Conservation (phyloP, 106 monocot species). For the Dendrobium huoshanense region DNA sequence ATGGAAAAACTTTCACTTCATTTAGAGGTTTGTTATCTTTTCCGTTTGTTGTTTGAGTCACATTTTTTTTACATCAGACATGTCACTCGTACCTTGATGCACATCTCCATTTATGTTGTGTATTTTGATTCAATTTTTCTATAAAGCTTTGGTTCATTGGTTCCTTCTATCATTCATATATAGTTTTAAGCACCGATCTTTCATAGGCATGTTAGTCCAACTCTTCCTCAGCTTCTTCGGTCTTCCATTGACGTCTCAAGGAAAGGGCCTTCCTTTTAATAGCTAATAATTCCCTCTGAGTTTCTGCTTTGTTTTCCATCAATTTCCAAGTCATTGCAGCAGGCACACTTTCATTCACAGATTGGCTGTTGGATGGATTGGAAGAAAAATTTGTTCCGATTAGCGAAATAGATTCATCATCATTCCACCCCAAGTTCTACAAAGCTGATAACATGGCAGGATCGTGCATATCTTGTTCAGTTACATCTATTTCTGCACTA, state of each 20-base stretch:
- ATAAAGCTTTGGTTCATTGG: background rate
- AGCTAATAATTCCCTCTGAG: conserved; percentile 71
- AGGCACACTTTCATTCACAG: conserved; percentile 13
- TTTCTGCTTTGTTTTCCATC: conserved; percentile 44
- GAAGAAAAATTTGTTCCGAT: conserved; percentile 11
- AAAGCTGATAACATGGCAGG: too few species aligned
- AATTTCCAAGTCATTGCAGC: conserved; percentile 14
- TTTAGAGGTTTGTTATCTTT: conserved; percentile 33
- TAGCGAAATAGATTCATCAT: conserved; percentile 31
- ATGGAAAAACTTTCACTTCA: conserved; percentile 49
- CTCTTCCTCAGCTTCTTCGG: conserved; percentile 50
- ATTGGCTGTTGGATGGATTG: conserved; percentile 5
- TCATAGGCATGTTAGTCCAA: background rate
- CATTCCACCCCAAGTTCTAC: conserved; percentile 82
- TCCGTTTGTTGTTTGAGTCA: too few species aligned
- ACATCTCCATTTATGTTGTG: background rate
- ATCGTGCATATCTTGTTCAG: too few species aligned
- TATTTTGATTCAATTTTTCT: background rate
- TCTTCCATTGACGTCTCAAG: conserved; percentile 75
- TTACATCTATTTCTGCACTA: too few species aligned
- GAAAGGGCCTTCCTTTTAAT: conserved; percentile 60
- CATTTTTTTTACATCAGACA: too few species aligned
- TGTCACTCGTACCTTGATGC: too few species aligned
- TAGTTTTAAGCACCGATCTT: background rate
- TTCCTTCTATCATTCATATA: background rate